Evolutionary conservation across 1,284 basidiomycete species (phyloP), one percentile per base, ranked within the genome.

Genomic region (Apiotrichum gamsii): DNA sequence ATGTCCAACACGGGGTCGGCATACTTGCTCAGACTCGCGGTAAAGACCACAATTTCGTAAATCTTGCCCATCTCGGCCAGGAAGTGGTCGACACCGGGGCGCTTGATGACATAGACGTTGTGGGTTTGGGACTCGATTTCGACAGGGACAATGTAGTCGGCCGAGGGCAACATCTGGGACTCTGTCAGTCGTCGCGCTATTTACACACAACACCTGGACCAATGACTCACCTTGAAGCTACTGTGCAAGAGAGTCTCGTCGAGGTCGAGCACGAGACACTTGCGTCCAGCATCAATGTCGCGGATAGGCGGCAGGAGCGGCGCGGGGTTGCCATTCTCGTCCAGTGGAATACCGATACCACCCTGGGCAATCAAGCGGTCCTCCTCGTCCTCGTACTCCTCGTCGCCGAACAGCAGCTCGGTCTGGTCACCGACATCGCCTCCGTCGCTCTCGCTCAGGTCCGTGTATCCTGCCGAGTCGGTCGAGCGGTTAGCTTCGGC

Each of bases 71-170:
- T 98, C 71, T 53, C 84, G 72, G 87, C 87, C 73, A 99, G 75
- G 73, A 98, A 99, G 65, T 84, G 85, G 74, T 99, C 94, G 21
- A 99, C 95, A 8, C 94, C 94, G 3, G 94, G 94, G 39, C 94
- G 84, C 74, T 99, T 99, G 73, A 99, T 90, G 34, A 98, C 95
- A 73, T 98, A 97, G 52, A 98, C 90, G 64, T 97, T 97, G 72
- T 99, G 94, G 77, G 87, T 89, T 61, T 94, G 84, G 55, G 89
- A 91, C 68, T 99, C 95, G 57, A 99, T 99, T 74, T 98, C 95
- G 39, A 98, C 94, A 1, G 95, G 95, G 0, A 98, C 94, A 54
- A 98, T 88, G 70, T 93, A 99, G 74, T 98, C 95, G 30, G 94
- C 90, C 60, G 90, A 85, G 56, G 86, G 88, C 64, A 96, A 89